These are phyloP conservation scores for Bauhinia variegata DNA, from an alignment of 306 rosid genomes.

Conservation along the genomic window DNA sequence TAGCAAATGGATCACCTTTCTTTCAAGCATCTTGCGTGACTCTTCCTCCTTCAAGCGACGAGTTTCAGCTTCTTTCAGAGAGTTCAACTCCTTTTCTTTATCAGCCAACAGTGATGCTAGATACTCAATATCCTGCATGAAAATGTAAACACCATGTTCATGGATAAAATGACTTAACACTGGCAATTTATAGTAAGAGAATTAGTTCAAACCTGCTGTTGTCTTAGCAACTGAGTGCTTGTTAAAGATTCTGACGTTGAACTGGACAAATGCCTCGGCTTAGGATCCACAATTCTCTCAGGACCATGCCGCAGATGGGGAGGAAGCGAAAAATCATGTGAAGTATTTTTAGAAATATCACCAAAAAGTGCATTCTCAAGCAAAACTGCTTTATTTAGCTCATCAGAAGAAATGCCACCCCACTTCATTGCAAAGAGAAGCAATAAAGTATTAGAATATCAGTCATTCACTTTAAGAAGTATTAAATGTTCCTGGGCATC, in stretches of 20 bases:
- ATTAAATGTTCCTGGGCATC: constrained; percentile 11
- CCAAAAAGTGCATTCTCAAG: constrained; percentile 68
- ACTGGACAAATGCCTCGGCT: constrained; percentile 26
- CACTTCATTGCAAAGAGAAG: constrained; percentile 56
- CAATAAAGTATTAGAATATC: constrained; percentile 28
- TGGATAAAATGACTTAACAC: constrained; percentile 10
- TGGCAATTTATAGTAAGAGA: constrained; percentile 11
- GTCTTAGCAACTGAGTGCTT: constrained; percentile 47
- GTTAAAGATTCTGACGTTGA: constrained; percentile 41
- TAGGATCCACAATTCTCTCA: constrained; percentile 39
- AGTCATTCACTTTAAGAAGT: constrained; percentile 1
- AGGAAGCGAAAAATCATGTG: constrained; percentile 36
- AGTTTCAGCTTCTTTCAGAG: constrained; percentile 48
- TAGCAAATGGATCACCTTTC: constrained; percentile 38
- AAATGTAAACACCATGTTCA: constrained; percentile 26
- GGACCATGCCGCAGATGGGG: constrained; percentile 45
- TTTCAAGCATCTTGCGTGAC: constrained; percentile 34
- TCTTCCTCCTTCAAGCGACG: constrained; percentile 42
- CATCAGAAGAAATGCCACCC: constrained; percentile 70
- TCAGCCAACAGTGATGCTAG: constrained; percentile 53
- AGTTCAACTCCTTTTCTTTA: constrained; percentile 49
- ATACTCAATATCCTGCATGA: constrained; percentile 66
- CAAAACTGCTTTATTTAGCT: constrained; percentile 70
- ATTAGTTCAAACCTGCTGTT: constrained; percentile 66
- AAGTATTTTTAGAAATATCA: constrained; percentile 35